Evolutionary conservation across 2,329 filamentous ascomycete genomes (phyloP), one percentile per base, ranked within the genome.

Genomic region (Leptographium lundbergii): DNA sequence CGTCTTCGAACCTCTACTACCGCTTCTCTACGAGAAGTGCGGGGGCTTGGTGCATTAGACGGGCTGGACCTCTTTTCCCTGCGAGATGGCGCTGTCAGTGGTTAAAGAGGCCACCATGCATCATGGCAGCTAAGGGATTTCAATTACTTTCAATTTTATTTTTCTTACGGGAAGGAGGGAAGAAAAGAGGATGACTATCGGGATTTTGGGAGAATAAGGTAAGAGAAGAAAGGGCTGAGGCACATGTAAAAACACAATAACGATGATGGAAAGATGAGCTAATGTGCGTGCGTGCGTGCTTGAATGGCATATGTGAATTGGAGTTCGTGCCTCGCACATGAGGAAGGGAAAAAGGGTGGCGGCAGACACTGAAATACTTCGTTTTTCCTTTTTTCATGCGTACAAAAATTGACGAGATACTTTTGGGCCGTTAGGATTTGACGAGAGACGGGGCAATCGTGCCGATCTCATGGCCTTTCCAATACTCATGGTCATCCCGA

Each of bases 211-310:
- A 48, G 51, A 48, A 53, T 36, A 57, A 25, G 45, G 42, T 42
- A 36, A 55, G 39, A 56, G 47, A 45, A 61, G 54, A 61, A 48
- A n/a, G 54, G 48, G 25, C 22, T 10, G 29, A 24, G 55, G 56
- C 56, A 48, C 24, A 29, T 52, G 56, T 45, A 53, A 52, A 42
- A 34, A 51, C 13, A 39, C 25, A 39, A 9, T 7, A 24, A 34
- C 22, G 34, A 57, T 14, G 34, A 45, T 47, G 56, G 48, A 22
- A 52, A 45, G 24, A 29, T 10, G 25, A 36, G 25, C 34, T 55
- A 34, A 36, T 22, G 42, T 32, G 25, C 47, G 24, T 34, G 39
- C 32, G 42, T 50, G 55, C 32, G 27, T 39, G 19, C 48, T 29
- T 51, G 22, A 17, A 5, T 39, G 6, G 9, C 9, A 13, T 17